These are phyloP conservation scores for Penicillium sclerotiorum DNA, from an alignment of 2,329 filamentous ascomycete species.

Conservation along the genomic window DNA sequence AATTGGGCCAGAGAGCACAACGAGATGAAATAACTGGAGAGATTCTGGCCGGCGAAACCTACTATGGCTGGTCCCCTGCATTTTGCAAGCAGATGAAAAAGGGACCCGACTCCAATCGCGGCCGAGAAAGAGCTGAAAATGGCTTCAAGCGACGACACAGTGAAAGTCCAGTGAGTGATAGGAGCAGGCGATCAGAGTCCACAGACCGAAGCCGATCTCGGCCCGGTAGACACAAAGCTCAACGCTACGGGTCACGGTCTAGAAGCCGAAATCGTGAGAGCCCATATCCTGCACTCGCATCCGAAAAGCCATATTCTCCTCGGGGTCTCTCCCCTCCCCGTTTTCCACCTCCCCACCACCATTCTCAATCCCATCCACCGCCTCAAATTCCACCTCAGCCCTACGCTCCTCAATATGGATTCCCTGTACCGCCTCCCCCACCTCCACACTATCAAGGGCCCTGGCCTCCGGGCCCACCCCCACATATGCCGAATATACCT, in stretches of 20 bases:
- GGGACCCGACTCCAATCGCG: constrained; percentile 48
- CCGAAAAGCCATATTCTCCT: constrained; percentile 39
- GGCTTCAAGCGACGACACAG: constrained; percentile 47
- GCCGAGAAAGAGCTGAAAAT: constrained; percentile 48
- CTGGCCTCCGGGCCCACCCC: constrained; percentile 40
- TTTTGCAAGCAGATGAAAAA: constrained; percentile 82
- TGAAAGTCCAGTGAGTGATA: constrained; percentile 36
- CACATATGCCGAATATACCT: constrained; percentile 28
- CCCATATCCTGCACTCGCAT: constrained; percentile 29
- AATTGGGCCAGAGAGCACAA: constrained; percentile 70
- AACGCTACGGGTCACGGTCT: constrained; percentile 29
- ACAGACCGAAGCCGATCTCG: constrained; percentile 35
- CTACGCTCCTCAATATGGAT: constrained; percentile 14
- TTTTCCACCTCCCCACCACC: constrained; percentile 26
- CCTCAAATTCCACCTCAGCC: constrained; percentile 2
- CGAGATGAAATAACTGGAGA: constrained; percentile 69
- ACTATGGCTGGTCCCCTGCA: constrained; percentile 82
- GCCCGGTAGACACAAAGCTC: constrained; percentile 20
- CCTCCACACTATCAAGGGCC: constrained; percentile 37
- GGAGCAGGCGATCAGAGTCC: constrained; percentile 32
- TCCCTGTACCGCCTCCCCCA: constrained; percentile 31
- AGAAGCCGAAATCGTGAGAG: constrained; percentile 21
- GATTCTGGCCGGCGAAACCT: constrained; percentile 68
- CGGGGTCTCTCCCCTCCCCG: constrained; percentile 24
- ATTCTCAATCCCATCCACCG: constrained; percentile 19